Conservation (phyloP, 2,329 filamentous ascomycete species). For the Verticillium klebahnii region DNA sequence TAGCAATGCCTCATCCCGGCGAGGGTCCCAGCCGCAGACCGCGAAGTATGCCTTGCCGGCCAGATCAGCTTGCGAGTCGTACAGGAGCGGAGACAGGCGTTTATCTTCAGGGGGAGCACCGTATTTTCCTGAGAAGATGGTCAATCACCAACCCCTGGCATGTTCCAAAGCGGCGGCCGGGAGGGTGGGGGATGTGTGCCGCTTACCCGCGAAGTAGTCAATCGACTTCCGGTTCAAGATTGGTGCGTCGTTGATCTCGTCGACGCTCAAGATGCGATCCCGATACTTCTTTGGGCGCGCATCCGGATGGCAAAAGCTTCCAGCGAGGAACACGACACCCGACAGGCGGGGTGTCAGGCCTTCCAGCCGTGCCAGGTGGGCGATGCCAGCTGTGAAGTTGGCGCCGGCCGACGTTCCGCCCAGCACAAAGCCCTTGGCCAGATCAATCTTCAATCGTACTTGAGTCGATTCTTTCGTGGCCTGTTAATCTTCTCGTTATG, state of each 20-base stretch:
- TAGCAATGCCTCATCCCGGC: conserved; percentile 43
- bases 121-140: conserved; percentile 13
- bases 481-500: not conserved
- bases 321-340: conserved; percentile 36
- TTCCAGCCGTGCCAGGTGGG: conserved; percentile 32
- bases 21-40: conserved; percentile 41
- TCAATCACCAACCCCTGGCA: no score
- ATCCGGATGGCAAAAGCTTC: conserved; percentile 34
- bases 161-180: not conserved
- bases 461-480: conserved; percentile 11
- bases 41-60: conserved; percentile 36
- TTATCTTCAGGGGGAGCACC: conserved; percentile 27
- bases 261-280: conserved; percentile 25
- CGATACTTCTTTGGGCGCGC: conserved; percentile 32
- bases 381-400: conserved; percentile 43
- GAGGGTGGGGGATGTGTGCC: not conserved
- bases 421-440: conserved; percentile 40
- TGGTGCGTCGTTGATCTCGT: conserved; percentile 29
- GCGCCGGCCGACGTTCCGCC: conserved; percentile 46
- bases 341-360: conserved; percentile 16
- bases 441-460: conserved; percentile 30
- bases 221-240: conserved; percentile 28
- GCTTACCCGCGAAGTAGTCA: conserved; percentile 25
- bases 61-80: conserved; percentile 24
- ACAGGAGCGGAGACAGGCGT: conserved; percentile 30